phyloP scores from a whole-genome alignment of 306 rosid species.

The Cucumis hystrix region DNA sequence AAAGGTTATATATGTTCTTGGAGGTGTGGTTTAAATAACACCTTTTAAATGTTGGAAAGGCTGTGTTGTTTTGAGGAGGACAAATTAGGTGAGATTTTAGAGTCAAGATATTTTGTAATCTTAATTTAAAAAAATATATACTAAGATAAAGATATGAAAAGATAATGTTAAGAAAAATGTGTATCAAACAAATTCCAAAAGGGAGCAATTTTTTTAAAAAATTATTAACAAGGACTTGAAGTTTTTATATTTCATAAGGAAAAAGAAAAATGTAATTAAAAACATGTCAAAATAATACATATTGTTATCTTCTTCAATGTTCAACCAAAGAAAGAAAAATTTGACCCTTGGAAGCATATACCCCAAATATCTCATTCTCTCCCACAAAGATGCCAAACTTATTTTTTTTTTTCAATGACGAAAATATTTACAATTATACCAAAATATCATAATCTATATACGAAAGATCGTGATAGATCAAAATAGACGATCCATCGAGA shows the following conservation, averaged over 20 bases:
- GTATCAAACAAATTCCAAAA: neutral
- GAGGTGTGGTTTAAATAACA: neutral
- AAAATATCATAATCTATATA: too few species aligned
- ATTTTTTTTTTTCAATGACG: too few species aligned
- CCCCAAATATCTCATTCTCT: neutral
- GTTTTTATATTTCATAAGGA: neutral
- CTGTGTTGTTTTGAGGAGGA: neutral
- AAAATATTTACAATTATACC: too few species aligned
- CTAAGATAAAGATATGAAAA: neutral
- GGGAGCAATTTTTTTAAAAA: neutral
- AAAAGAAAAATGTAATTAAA: neutral
- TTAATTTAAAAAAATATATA: neutral
- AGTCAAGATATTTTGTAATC: neutral
- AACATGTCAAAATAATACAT: neutral
- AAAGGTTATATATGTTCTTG: neutral
- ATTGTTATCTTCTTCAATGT: neutral
- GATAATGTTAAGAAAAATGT: neutral
- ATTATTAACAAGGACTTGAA: neutral
- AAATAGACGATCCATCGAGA: too few species aligned
- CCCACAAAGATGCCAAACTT: neutral
- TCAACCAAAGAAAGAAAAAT: neutral
- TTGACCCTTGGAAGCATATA: neutral
- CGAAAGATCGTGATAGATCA: too few species aligned
- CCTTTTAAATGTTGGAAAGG: neutral
- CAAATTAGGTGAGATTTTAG: neutral